These are phyloP conservation scores for Jacaranda mimosifolia DNA, from an alignment of 257 asterid genomes.

Conservation along the genomic window DNA sequence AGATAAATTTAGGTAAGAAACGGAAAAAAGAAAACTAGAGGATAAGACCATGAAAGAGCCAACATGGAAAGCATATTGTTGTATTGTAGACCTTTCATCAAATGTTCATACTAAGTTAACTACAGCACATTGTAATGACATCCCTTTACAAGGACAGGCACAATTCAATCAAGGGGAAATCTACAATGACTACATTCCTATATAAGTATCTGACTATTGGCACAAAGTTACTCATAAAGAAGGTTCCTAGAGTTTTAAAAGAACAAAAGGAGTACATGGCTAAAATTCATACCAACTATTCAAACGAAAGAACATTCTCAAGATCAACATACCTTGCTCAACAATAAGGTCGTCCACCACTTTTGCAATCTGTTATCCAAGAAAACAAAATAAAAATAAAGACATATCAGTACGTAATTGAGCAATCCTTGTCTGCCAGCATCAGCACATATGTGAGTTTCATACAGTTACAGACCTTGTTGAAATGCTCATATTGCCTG, in stretches of 20 bases:
- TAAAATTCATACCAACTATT: slow-evolving; percentile 2
- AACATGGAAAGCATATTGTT: slow-evolving; percentile 7
- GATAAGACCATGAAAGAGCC: slow-evolving; percentile 18
- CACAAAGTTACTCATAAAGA: not conserved
- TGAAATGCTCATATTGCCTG: slow-evolving; percentile 96
- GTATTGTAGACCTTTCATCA: slow-evolving; percentile 7
- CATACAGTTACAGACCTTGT: slow-evolving; percentile 65
- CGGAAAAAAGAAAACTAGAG: slow-evolving; percentile 1
- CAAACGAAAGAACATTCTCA: slow-evolving; percentile 11
- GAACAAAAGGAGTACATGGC: not conserved
- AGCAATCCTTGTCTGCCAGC: not conserved
- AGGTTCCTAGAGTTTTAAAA: not conserved
- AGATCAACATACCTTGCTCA: slow-evolving; percentile 73
- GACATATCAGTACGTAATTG: not conserved
- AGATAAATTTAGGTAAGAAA: slow-evolving; percentile 34
- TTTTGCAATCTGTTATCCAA: slow-evolving; percentile 70
- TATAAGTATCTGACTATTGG: slow-evolving; percentile 9
- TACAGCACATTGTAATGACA: slow-evolving; percentile 1
- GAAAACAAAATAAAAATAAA: slow-evolving; percentile 23
- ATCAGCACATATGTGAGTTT: slow-evolving; percentile 13
- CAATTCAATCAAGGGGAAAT: not conserved
- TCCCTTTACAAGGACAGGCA: not conserved
- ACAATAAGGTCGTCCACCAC: slow-evolving; percentile 72
- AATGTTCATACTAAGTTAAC: not conserved
- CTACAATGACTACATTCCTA: not conserved